Evolutionary conservation across 768 basidiomycete genomes (phyloP).

Genomic region (Hemileccinum rubropunctum): DNA sequence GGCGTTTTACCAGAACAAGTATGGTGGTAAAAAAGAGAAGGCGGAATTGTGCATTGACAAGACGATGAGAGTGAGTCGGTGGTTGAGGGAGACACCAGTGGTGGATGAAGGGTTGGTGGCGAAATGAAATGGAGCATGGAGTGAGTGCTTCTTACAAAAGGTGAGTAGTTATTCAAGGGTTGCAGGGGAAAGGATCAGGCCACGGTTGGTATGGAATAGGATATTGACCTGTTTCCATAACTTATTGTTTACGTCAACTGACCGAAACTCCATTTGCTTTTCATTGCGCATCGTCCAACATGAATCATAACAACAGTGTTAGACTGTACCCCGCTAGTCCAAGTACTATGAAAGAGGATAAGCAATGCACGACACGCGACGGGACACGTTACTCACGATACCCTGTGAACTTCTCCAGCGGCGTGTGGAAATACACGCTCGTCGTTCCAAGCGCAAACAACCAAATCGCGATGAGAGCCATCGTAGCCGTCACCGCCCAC

Average conservation of each 20-base stretch:
- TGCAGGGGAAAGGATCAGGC: too few species aligned
- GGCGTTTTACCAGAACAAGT: slow-evolving; percentile 25
- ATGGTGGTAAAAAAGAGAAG: slow-evolving; percentile 13
- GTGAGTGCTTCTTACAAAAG: slow-evolving; percentile 34
- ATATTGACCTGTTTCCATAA: too few species aligned
- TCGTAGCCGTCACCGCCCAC: slow-evolving; percentile 45
- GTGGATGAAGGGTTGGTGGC: slow-evolving; percentile 31
- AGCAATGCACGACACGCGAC: neutral
- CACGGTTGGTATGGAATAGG: too few species aligned
- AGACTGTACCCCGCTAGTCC: slow-evolving; percentile 36
- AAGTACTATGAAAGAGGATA: slow-evolving; percentile 28
- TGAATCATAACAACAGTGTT: slow-evolving; percentile 23
- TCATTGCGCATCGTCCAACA: neutral
- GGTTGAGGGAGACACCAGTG: slow-evolving; percentile 17
- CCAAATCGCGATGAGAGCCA: slow-evolving; percentile 59
- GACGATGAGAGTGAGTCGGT: slow-evolving; percentile 16
- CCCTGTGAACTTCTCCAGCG: slow-evolving; percentile 83
- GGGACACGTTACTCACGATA: slow-evolving; percentile 55
- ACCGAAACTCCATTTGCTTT: neutral
- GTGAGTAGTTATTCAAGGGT: neutral
- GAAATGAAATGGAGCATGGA: slow-evolving; percentile 44
- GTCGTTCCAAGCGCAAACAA: slow-evolving; percentile 77
- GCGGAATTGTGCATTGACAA: slow-evolving; percentile 10
- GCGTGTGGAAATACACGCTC: slow-evolving; percentile 87
- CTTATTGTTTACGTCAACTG: neutral